Evolutionary conservation across 345 rosid genomes (phyloP), one percentile per base, ranked within the genome.

Genomic region (Hibiscus tridactylites): DNA sequence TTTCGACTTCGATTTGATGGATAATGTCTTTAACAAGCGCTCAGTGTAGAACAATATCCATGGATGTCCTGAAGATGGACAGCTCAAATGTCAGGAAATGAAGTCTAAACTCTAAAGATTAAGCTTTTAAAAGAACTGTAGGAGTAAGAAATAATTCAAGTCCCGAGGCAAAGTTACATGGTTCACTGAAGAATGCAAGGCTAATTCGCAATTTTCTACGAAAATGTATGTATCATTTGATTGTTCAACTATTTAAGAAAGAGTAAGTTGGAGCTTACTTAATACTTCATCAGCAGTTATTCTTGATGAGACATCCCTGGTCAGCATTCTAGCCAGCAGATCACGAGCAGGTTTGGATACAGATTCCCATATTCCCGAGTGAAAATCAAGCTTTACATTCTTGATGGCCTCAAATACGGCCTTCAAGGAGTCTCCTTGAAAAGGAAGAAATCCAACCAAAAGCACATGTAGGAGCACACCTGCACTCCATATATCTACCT

Each of bases 21-120:
- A 80, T 79, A 87, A 49, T 8, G 86, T 79, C 83, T 83, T 94
- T 26, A 88, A 70, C 11, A 91, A 81, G 61, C 86, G 84, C 68
- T 91, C 93, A 2, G 97, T 91, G 80, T 88, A 86, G 78, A 95
- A 90, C 70, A 90, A 78, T 72, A 95, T 87, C 97, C 97, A 92
- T 12, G 97, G 93, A 79, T 95, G 97, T 83, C 92, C 97, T 92
- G 86, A 49, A 79, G 71, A 16, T n/a, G 69, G 11, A 73, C 8
- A 6, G 37, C 59, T 42, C 31, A 9, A 53, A 52, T 63, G 19
- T 66, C 46, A 65, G 31, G 15, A 24, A 57, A 21, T 69, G 10
- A 31, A n/a, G 61, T 37, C 19, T 28, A 13, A 31, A n/a, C 49
- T 37, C 19, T 28, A 13, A 65, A 24, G n/a, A 44, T 24, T 65